These are phyloP conservation scores for Stygiomarasmius scandens DNA, from an alignment of 1,284 basidiomycete species.

Conservation along the genomic window DNA sequence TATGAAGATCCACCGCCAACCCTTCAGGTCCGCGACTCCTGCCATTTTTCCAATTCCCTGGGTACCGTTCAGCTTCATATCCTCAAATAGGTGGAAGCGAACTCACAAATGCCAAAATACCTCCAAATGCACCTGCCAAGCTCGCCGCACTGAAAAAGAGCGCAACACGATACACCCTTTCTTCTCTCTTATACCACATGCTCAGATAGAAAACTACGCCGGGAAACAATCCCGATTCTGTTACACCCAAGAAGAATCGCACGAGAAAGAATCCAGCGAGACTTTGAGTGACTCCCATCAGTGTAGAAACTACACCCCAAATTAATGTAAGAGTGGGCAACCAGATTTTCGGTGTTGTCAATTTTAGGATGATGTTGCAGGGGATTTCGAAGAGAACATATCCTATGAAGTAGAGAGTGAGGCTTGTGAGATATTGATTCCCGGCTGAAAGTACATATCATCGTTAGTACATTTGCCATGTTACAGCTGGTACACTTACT, in stretches of 20 bases:
- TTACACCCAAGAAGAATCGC: slow-evolving; percentile 54
- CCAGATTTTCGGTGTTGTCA: slow-evolving; percentile 61
- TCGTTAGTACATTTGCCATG: neutral
- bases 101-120: slow-evolving; percentile 23
- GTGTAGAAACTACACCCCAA: slow-evolving; percentile 64
- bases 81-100: slow-evolving; percentile 4
- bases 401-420: slow-evolving; percentile 68
- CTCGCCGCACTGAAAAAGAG: slow-evolving; percentile 64
- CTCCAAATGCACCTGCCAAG: slow-evolving; percentile 61
- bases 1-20: slow-evolving; percentile 67
- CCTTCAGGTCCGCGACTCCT: slow-evolving; percentile 54
- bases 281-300: slow-evolving; percentile 61
- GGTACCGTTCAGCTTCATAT: slow-evolving; percentile 50
- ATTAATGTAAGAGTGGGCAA: slow-evolving; percentile 58
- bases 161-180: slow-evolving; percentile 63
- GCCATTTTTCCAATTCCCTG: slow-evolving; percentile 55
- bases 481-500: neutral
- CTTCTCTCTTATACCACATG: slow-evolving; percentile 38
- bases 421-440: slow-evolving; percentile 53
- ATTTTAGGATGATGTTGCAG: slow-evolving; percentile 61
- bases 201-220: slow-evolving; percentile 64
- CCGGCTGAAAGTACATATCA: neutral
- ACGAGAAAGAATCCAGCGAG: slow-evolving; percentile 59
- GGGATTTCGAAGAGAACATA: slow-evolving; percentile 76
- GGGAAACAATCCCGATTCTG: slow-evolving; percentile 63